A percentile compares a stretch with the other conserved stretches of the same genome.
Conservation (phyloP, 106 monocot species). For the Phalaenopsis aphrodite region DNA sequence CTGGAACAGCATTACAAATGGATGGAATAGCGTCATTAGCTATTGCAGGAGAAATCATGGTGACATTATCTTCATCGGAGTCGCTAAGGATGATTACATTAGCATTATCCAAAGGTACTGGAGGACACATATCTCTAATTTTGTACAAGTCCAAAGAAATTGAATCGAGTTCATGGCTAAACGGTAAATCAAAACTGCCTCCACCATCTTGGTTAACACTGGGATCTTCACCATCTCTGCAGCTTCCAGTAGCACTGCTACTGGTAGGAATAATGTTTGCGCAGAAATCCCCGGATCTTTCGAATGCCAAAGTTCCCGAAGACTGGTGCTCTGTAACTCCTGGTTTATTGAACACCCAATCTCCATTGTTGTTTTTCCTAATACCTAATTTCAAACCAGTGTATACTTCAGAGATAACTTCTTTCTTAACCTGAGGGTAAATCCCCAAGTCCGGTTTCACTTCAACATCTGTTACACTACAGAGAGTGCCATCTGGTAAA, state of each 20-base stretch:
- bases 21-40: constrained; percentile 15
- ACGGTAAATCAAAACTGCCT: constrained; percentile 27
- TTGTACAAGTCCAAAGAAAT: constrained; percentile 18
- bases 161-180: constrained; percentile 41
- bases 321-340: constrained; percentile 20
- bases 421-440: constrained; percentile 37
- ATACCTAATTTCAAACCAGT: constrained; percentile 42
- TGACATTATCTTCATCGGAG: constrained; percentile 70
- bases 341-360: constrained; percentile 47
- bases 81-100: constrained; percentile 78
- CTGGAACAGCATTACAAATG: constrained; percentile 18
- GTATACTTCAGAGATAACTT: constrained; percentile 36
- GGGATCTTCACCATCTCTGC: constrained; percentile 39
- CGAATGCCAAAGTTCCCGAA: constrained; percentile 22
- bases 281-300: constrained; percentile 18
- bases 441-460: constrained; percentile 18
- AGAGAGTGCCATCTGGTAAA: constrained; percentile 68
- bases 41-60: constrained; percentile 16
- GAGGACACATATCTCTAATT: constrained; percentile 10
- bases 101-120: constrained; percentile 17
- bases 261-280: constrained; percentile 29
- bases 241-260: constrained; percentile 43
- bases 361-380: constrained; percentile 37
- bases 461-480: constrained; percentile 14
- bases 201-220: constrained; percentile 58